Base-by-base conservation (phyloP, 768 basidiomycete species). In the Lactifluus volemus region DNA sequence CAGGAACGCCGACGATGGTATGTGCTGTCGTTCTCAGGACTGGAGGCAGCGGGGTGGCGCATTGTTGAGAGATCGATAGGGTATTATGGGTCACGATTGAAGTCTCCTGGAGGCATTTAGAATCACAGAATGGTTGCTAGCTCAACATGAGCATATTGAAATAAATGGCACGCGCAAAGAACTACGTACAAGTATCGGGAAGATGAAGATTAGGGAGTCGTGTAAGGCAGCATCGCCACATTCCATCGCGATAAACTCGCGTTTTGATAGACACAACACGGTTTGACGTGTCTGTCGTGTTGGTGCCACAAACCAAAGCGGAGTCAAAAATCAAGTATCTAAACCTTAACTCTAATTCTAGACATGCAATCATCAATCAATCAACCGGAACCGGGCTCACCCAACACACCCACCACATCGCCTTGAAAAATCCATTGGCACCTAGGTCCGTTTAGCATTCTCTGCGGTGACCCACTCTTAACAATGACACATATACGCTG, bases 391-490 rank as follows among this genome's bases (percentile, higher is more conserved):
- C n/a, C n/a, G n/a, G n/a, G n/a, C n/a, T n/a, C n/a, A 56, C 59
- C 49, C 49, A 55, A 38, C 58, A 49, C 38, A 41, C 58, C 65
- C 67, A 71, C 69, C 73, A 73, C 25, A 74, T 73, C 78, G 88
- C 89, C 90, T 92, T 92, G 85, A 92, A 92, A 92, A 81, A 92
- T 91, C 90, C 90, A 78, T 91, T 92, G 89, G 79, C 88, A 89
- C 89, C 71, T 75, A 78, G 87, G 88, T 86, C 72, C 45, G 79
- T 75, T 48, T 19, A 21, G 21, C 6, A 14, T 38, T 25, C 1
- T 32, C 25, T 6, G 32, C 3, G 7, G 48, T 25, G 10, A 17
- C 44, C 49, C 8, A 5, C 14, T 36, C 8, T 7, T 58, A 41
- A 51, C 17, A 36, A 30, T n/a, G 8, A 32, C 39, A 4, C 49